Percentiles rank a stretch among this genome's conserved stretches.
These are phyloP conservation scores for Pestalotiopsis sp. DNA, from an alignment of 2,329 filamentous ascomycete species.

Conservation along the genomic window DNA sequence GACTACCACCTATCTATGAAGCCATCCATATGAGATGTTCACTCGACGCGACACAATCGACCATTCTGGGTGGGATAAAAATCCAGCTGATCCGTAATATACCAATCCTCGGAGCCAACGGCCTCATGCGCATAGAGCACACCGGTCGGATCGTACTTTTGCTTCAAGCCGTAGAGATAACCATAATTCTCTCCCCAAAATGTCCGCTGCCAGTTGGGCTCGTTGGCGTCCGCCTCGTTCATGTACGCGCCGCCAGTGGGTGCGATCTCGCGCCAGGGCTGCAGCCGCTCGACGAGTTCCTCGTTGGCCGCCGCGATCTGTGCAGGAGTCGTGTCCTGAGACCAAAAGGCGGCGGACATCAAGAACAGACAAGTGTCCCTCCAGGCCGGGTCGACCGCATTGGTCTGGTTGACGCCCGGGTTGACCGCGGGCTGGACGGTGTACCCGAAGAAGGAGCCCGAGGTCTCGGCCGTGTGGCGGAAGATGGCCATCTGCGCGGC, in stretches of 20 bases:
- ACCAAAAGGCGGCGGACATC: not conserved
- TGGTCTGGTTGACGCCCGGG: conserved; percentile 26
- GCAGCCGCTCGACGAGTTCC: not conserved
- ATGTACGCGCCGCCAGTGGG: conserved; percentile 31
- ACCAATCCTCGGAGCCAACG: conserved; percentile 37
- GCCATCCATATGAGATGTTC: not conserved
- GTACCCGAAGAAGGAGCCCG: conserved; percentile 23
- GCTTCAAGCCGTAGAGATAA: conserved; percentile 38
- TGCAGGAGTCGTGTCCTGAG: not conserved
- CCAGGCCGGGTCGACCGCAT: conserved; percentile 44
- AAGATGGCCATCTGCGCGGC: conserved; percentile 20
- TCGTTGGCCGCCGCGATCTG: conserved; percentile 1
- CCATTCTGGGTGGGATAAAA: not conserved
- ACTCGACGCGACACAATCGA: not conserved
- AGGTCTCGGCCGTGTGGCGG: conserved; percentile 17
- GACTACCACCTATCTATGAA: no score
- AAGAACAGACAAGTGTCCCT: conserved; percentile 28
- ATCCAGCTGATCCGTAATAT: conserved; percentile 1
- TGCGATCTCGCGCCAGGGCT: conserved; percentile 18
- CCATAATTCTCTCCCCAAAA: conserved; percentile 39
- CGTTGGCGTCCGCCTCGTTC: conserved; percentile 43
- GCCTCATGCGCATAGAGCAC: conserved; percentile 41
- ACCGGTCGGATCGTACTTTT: conserved; percentile 39
- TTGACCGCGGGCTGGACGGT: conserved; percentile 22
- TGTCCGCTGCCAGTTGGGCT: conserved; percentile 31